phyloP scores from a whole-genome alignment of 2,329 filamentous ascomycete genomes.

The Paradendryphiella salina region DNA sequence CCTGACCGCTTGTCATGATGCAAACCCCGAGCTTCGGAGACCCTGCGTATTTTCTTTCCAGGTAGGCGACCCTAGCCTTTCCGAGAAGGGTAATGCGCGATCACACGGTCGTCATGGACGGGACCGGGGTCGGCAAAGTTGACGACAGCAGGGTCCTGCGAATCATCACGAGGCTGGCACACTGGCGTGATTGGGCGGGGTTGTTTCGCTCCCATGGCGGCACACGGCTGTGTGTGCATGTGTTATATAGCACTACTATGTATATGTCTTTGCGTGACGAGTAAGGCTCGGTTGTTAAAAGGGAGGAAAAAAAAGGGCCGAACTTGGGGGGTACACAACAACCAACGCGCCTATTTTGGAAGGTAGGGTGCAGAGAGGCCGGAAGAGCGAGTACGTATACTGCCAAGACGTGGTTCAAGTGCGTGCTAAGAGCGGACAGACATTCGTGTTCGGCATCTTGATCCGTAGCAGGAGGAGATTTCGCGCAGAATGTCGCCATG shows the following conservation, averaged over 20 bases:
- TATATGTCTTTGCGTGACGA: background rate
- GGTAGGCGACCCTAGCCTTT: conserved; percentile 5
- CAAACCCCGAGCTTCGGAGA: conserved; percentile 2
- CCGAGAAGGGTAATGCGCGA: conserved; percentile 10
- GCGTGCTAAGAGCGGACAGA: background rate
- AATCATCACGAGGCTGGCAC: background rate
- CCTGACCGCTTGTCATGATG: conserved; percentile 7
- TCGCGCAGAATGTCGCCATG: conserved; percentile 2
- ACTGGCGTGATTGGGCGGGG: conserved; percentile 1
- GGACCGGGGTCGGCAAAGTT: conserved; percentile 10
- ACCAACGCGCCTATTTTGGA: background rate
- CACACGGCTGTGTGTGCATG: background rate
- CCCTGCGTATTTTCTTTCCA: conserved; percentile 1
- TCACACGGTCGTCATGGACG: conserved; percentile 8
- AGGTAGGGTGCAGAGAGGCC: background rate
- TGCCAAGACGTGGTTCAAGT: background rate
- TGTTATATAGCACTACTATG: background rate
- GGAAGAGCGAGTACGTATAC: background rate
- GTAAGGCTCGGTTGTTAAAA: background rate
- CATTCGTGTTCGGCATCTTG: background rate
- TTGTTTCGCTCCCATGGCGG: conserved; percentile 1
- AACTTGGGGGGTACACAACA: conserved; percentile 3
- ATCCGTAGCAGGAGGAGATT: background rate
- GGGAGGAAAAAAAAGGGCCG: conserved; percentile 7
- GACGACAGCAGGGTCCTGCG: background rate